Evolutionary conservation across 352 stramenopile species (phyloP), one percentile per base, ranked within the genome.

Genomic region (Phytophthora melonis): DNA sequence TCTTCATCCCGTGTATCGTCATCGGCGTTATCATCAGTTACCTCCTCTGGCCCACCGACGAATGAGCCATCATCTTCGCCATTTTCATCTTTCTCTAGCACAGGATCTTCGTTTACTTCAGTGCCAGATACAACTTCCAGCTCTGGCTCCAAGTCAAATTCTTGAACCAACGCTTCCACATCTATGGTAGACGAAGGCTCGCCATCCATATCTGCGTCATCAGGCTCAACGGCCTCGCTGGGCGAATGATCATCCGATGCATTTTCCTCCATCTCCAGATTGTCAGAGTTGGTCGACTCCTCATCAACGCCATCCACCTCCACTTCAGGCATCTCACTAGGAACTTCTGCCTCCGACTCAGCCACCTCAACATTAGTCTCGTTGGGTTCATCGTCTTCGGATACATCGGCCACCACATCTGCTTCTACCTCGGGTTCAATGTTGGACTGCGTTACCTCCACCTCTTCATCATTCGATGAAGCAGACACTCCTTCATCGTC

Each of bases 301-400:
- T 65, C 58, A 25, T 68, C 19, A 45, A 57, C n/a, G 18, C 3
- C 63, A n/a, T 9, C 27, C 14, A 27, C 4, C 16, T 54, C 27
- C 14, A 27, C 4, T 16, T 54, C 47, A 27, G 47, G 7, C 47
- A 27, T 8, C 13, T 21, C 43, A 9, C 2, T 19, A 3, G 21
- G 19, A 54, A 5, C 19, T 10, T 14, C n/a, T 14, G 9, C 47
- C 13, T 54, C 47, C 45, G 27, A 36, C 32, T 55, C 54, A 1
- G 49, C 18, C n/a, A 43, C 23, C 45, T 50, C 34, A 53, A 49
- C 47, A 27, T 32, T 10, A 30, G 19, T 4, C 7, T 54, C 47
- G 23, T 16, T 14, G n/a, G 47, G 18, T 8, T 14, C 47, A 54
- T 25, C 43, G n/a, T 65, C 58, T 66, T 74, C 54, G 18, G 21